Conservation (phyloP, 768 basidiomycete species). For the Lactarius quietus region DNA sequence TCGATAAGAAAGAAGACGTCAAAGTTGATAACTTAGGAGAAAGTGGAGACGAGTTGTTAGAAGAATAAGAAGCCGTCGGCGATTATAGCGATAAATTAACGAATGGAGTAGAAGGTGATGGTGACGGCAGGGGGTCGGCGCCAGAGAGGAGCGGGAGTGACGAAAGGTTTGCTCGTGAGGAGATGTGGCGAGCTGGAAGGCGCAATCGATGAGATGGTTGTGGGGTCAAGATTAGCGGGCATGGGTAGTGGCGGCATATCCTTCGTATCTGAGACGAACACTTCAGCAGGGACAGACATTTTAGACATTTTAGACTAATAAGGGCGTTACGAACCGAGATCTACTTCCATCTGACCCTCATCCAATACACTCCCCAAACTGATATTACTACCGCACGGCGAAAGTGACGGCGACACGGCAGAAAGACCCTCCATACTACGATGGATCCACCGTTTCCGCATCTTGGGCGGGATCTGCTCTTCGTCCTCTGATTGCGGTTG, state of each 20-base stretch:
- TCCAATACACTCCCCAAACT: constrained; percentile 26
- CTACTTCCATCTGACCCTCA: constrained; percentile 25
- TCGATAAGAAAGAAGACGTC: constrained; percentile 16
- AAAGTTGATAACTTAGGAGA: constrained; percentile 28
- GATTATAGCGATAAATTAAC: constrained; percentile 49
- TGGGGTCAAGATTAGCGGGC: constrained; percentile 43
- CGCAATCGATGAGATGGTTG: constrained; percentile 34
- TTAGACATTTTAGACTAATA: background rate
- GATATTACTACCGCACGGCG: constrained; percentile 23
- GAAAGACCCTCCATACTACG: constrained; percentile 24
- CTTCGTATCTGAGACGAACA: too few species aligned
- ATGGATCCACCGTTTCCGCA: constrained; percentile 28
- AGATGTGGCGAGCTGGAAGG: constrained; percentile 13
- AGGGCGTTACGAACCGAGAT: constrained; percentile 26
- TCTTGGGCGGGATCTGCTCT: constrained; percentile 25
- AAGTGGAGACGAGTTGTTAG: constrained; percentile 25
- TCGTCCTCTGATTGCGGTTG: constrained; percentile 18
- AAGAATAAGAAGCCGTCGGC: constrained; percentile 29
- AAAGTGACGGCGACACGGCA: constrained; percentile 21
- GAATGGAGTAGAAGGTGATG: constrained; percentile 40
- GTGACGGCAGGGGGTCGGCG: constrained; percentile 12
- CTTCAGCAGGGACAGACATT: constrained; percentile 25
- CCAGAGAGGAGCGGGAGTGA: background rate
- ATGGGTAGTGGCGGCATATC: constrained; percentile 53
- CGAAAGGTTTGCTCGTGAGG: constrained; percentile 20